Evolutionary conservation across 352 stramenopile genomes (phyloP).

Genomic region (Plasmopara viticola): DNA sequence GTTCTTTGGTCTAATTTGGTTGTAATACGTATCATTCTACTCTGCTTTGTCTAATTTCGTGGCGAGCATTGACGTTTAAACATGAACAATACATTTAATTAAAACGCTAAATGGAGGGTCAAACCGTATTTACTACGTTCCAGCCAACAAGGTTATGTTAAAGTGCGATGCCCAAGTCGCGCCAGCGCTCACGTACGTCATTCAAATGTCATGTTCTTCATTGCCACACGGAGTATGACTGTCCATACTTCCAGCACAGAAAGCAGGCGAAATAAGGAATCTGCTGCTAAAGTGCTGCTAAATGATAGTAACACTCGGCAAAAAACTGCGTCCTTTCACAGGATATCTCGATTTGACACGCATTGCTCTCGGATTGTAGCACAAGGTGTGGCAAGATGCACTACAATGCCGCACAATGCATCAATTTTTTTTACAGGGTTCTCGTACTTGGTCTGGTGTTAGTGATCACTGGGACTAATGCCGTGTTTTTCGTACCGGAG

Average conservation of each 20-base stretch:
- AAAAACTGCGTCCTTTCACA: slow-evolving; percentile 1
- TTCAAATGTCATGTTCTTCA: no score
- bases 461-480: slow-evolving; percentile 9
- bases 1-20: neutral
- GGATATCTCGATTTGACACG: slow-evolving; percentile 1
- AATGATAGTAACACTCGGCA: slow-evolving; percentile 1
- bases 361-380: neutral
- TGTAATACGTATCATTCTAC: no score
- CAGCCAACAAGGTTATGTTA: no score
- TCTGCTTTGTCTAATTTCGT: no score
- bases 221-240: no score
- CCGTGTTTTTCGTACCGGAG: slow-evolving; percentile 47
- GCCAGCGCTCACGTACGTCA: no score
- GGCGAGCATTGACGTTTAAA: no score
- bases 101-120: no score
- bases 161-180: no score
- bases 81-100: no score
- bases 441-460: neutral
- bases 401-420: slow-evolving; percentile 36
- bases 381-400: neutral
- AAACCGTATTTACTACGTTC: no score
- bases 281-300: neutral
- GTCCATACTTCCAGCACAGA: neutral
- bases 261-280: neutral
- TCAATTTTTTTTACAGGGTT: slow-evolving; percentile 33